Base-by-base conservation (phyloP, 768 basidiomycete genomes). In the Russula vinacea region DNA sequence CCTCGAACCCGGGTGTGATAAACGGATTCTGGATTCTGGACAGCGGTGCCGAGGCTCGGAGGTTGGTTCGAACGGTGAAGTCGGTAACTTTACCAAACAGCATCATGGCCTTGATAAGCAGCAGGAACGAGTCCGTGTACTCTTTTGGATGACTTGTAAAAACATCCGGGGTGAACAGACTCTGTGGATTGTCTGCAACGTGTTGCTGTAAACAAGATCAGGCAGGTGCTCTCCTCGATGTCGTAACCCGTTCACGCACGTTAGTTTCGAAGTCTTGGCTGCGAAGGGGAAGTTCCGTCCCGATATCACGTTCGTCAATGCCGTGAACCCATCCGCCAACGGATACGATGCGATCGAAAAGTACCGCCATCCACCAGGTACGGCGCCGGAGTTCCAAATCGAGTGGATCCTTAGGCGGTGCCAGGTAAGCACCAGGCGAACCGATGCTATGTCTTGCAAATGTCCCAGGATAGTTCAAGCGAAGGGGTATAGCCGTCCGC, bases 311-410 rank as follows among this genome's bases (percentile, higher is more conserved):
- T 72, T 94, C 91, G 68, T 92, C 89, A 19, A 94, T 83, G 9
- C 84, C 87, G 70, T 94, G 92, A 42, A 91, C 81, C 92, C 92
- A 94, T 19, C 92, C 91, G 49, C 90, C 90, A 2, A 75, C 74
- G 32, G 75, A 76, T 6, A 76, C 84, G 53, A 92, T 90, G 33
- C 91, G 87, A 74, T 94, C 91, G 72, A 93, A 92, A 52, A 92
- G 76, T 45, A 94, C 84, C 22, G 89, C 86, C 89, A 92, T 92
- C 91, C 91, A 94, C 92, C 92, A 94, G 5, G 90, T 88, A 58
- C 92, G 81, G 56, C 92, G 80, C 65, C 91, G 79, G 49, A 83
- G 86, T 75, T 94, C 91, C 60, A 92, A 74, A 67, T 93, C 92
- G 22, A 82, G 83, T 49, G 84, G 73, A 71, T 89, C 88, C 71